Evolutionary conservation across 345 rosid species (phyloP), one percentile per base, ranked within the genome.

Genomic region (Camelina hispida): DNA sequence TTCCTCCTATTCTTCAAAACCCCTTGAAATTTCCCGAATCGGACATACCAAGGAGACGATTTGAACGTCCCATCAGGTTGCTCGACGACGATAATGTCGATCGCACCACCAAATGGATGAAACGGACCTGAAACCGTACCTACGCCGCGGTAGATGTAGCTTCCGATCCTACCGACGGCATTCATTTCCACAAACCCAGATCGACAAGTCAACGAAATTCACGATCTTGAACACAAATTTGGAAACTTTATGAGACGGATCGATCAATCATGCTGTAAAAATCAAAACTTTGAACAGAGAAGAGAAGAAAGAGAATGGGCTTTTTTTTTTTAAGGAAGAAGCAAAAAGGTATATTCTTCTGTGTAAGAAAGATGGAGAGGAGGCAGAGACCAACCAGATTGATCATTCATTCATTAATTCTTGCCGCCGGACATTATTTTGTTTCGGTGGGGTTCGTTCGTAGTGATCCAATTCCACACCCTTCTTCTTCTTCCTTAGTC

Each of bases 71-170:
- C 98, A 75, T 95, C 99, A 7, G 91, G 96, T 70, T 95, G 99
- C 28, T 92, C 93, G 22, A 95, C 98, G 4, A 90, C 98, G 80
- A 95, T 84, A 28, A 95, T 85, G 85, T 95, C 99, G 48, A 92
- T 96, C 73, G 97, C 99, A 54, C 99, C 99, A 47, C 99, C 99
- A 73, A 95, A 95, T 1, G 97, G 96, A 73, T 95, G 99, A 66
- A 95, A 92, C 8, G 99, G 93, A 12, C 86, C 93, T 15, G 97
- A 89, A 15, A 89, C 91, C 12, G 90, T 87, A 68, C 83, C 89
- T 30, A 95, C 97, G 16, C 99, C 92, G 30, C 88, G 81, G 71
- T 93, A 85, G 78, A 95, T 85, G 68, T 87, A 90, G 82, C 89
- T 92, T 44, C 99, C 97, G 69, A 95, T 76, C 84, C 89, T 87